Conservation (phyloP, 2,329 filamentous ascomycete genomes). For the Hymenoscyphus scutula region DNA sequence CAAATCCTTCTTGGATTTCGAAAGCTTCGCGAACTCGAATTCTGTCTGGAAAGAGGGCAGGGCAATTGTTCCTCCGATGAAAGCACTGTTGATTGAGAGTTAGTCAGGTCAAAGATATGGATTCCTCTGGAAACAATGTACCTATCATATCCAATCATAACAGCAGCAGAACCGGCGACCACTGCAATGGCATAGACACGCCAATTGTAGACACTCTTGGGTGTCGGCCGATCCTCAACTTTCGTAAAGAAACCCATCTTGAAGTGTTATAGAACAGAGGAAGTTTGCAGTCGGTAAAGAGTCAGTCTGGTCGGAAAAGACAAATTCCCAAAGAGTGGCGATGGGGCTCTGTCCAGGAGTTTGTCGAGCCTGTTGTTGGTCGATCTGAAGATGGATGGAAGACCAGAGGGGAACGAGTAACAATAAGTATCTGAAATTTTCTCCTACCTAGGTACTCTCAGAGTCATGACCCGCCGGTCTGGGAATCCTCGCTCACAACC, state of each 20-base stretch:
- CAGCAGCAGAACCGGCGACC: slow-evolving; percentile 55
- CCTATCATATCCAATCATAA: slow-evolving; percentile 50
- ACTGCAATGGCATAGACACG: slow-evolving; percentile 54
- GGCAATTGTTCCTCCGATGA: slow-evolving; percentile 74
- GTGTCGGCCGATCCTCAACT: slow-evolving; percentile 57
- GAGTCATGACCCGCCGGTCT: slow-evolving; percentile 1
- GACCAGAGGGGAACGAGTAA: background rate
- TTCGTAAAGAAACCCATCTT: slow-evolving; percentile 46
- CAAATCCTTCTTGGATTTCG: slow-evolving; percentile 48
- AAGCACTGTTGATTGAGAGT: slow-evolving; percentile 57
- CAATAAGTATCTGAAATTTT: slow-evolving; percentile 5
- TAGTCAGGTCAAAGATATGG: slow-evolving; percentile 1
- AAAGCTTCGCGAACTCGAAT: slow-evolving; percentile 59
- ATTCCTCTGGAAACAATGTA: slow-evolving; percentile 5
- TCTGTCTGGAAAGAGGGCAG: slow-evolving; percentile 67
- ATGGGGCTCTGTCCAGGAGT: background rate
- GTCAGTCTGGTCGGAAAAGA: background rate
- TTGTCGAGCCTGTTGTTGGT: background rate
- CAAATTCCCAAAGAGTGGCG: background rate
- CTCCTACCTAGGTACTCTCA: too few species aligned
- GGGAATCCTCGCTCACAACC: background rate
- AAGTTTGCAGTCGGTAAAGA: too few species aligned
- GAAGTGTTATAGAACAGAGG: background rate
- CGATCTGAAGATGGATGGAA: slow-evolving; percentile 4
- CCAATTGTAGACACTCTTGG: slow-evolving; percentile 59